phyloP scores from a whole-genome alignment of 495 filamentous ascomycete species.

The Penicillium argentinense region DNA sequence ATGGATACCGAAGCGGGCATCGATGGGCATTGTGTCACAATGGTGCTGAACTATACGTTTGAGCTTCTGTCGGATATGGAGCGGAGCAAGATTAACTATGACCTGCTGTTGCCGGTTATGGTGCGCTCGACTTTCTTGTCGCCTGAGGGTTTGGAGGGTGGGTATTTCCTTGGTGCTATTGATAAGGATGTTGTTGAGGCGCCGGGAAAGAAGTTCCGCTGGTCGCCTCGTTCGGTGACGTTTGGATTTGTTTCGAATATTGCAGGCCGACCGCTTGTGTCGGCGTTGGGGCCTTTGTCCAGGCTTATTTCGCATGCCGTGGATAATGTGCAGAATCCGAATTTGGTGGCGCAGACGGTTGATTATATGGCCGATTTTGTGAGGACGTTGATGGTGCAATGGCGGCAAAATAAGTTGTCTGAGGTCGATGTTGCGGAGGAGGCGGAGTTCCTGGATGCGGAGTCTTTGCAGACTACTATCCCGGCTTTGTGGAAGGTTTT shows the following conservation, averaged over 20 bases:
- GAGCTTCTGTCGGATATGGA: slow-evolving; percentile 63
- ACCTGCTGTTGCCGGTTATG: slow-evolving; percentile 70
- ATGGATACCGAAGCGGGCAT: slow-evolving; percentile 49
- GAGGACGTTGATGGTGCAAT: slow-evolving; percentile 70
- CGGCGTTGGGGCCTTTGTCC: slow-evolving; percentile 76
- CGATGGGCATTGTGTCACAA: slow-evolving; percentile 59
- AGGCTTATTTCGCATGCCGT: slow-evolving; percentile 72
- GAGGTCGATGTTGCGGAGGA: slow-evolving; percentile 81
- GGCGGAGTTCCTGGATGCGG: slow-evolving; percentile 60
- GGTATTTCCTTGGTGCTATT: slow-evolving; percentile 76
- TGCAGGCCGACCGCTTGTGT: slow-evolving; percentile 66
- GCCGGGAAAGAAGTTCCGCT: slow-evolving; percentile 65
- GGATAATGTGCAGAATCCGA: slow-evolving; percentile 60
- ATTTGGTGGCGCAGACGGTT: slow-evolving; percentile 63
- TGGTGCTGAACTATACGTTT: slow-evolving; percentile 80
- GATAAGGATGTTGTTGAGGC: slow-evolving; percentile 70
- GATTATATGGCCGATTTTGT: slow-evolving; percentile 72
- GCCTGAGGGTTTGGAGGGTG: slow-evolving; percentile 75
- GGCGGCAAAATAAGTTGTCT: slow-evolving; percentile 82
- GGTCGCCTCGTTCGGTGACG: slow-evolving; percentile 62
- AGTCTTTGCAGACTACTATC: slow-evolving; percentile 68
- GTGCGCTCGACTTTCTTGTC: slow-evolving; percentile 67
- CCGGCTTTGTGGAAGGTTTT: slow-evolving; percentile 80
- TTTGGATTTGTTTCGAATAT: slow-evolving; percentile 57
- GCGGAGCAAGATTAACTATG: slow-evolving; percentile 65